Conservation (phyloP, 352 stramenopile species). For the Phytophthora podocarpi region DNA sequence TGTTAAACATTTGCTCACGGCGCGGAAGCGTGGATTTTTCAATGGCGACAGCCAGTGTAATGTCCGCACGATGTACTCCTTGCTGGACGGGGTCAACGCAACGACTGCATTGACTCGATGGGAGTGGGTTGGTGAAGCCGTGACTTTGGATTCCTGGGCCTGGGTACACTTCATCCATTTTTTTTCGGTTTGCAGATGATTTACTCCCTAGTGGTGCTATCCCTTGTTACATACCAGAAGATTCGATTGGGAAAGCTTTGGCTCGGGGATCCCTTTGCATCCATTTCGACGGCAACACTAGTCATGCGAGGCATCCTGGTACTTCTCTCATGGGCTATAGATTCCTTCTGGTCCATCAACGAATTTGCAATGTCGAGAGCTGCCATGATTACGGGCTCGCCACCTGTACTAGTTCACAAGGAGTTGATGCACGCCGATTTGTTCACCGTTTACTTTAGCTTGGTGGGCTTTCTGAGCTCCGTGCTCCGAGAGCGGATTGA, state of each 20-base stretch:
- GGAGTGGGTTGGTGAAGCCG: conserved; percentile 19
- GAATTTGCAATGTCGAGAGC: conserved; percentile 36
- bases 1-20: conserved; percentile 32
- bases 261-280: conserved; percentile 45
- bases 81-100: conserved; percentile 13
- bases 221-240: conserved; percentile 36
- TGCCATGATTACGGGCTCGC: conserved; percentile 1
- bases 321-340: conserved; percentile 29
- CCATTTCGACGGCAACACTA: conserved; percentile 30
- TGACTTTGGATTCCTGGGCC: conserved; percentile 34
- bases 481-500: conserved; percentile 30
- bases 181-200: conserved; percentile 38
- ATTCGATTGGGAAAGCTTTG: conserved; percentile 37
- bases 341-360: conserved; percentile 39
- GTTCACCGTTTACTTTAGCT: conserved; percentile 20
- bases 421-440: conserved; percentile 39
- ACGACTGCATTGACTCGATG: conserved; percentile 12
- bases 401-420: conserved; percentile 19
- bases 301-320: conserved; percentile 28
- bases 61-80: conserved; percentile 23
- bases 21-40: conserved; percentile 35
- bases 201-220: conserved; percentile 28
- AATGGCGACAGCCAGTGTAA: conserved; percentile 36
- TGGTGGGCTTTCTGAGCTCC: conserved; percentile 22
- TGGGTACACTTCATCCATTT: conserved; percentile 47